These are phyloP conservation scores for Funneliformis geosporum DNA, from an alignment of 192 early-diverging fungal genomes.

Conservation along the genomic window DNA sequence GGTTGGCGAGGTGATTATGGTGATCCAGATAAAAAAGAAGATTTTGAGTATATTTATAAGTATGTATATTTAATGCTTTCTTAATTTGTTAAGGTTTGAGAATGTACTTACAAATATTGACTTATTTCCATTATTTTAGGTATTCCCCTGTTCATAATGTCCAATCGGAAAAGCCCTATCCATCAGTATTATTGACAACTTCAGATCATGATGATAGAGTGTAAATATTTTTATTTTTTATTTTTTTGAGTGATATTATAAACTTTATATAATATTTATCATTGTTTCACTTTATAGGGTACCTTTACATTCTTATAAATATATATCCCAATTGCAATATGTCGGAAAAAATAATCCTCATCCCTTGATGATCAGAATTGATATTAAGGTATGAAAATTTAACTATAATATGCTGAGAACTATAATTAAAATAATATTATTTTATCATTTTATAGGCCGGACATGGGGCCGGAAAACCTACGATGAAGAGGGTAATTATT, in stretches of 20 bases:
- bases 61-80: conserved; percentile 11
- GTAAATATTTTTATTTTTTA: conserved; percentile 9
- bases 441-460: conserved; percentile 44
- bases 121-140: conserved; percentile 7
- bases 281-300: conserved; percentile 22
- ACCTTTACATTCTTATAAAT: conserved; percentile 71
- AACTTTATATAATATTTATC: not conserved
- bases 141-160: conserved; percentile 75
- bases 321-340: conserved; percentile 63
- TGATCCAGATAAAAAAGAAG: conserved; percentile 59
- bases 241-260: not conserved
- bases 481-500: conserved; percentile 48
- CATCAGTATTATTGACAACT: conserved; percentile 62
- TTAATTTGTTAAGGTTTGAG: not conserved
- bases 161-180: conserved; percentile 48
- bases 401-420: not conserved
- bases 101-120: no score
- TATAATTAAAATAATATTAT: not conserved
- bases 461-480: conserved; percentile 70
- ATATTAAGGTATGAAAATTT: conserved; percentile 49
- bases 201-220: conserved; percentile 74
- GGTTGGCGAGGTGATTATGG: conserved; percentile 71
- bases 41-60: conserved; percentile 61
- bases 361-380: conserved; percentile 62
- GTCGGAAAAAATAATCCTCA: conserved; percentile 49